A percentile compares a stretch with the other conserved stretches of the same genome.
Evolutionary conservation across 2,329 filamentous ascomycete genomes (phyloP).

Genomic region (Neonectria coccinea): DNA sequence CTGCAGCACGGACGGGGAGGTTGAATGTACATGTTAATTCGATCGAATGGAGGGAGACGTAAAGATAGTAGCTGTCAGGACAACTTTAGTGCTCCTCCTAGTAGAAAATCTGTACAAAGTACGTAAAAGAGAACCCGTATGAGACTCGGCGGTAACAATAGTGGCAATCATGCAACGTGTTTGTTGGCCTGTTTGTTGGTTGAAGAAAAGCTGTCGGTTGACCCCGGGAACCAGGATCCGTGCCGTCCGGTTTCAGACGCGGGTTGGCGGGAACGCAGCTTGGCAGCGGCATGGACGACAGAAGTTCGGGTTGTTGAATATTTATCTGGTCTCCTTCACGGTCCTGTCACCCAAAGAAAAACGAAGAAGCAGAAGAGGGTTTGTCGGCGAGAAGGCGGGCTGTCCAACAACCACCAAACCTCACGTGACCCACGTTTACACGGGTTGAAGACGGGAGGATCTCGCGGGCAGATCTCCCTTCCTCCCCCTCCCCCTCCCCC

Average conservation of each 20-base stretch:
- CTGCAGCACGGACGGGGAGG: background rate
- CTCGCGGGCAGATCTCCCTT: slow-evolving; percentile 10
- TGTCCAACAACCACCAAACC: background rate
- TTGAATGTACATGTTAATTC: background rate
- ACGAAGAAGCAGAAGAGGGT: background rate
- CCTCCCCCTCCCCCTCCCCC: background rate
- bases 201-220: slow-evolving; percentile 10
- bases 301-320: background rate
- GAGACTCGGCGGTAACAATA: background rate
- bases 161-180: slow-evolving; percentile 3
- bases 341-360: background rate
- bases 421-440: slow-evolving; percentile 3
- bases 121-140: slow-evolving; percentile 8
- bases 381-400: background rate
- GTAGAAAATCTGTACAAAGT: background rate
- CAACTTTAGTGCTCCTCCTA: background rate
- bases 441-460: background rate
- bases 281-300: slow-evolving; percentile 6
- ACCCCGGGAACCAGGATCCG: slow-evolving; percentile 4
- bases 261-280: slow-evolving; percentile 4
- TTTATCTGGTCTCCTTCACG: background rate
- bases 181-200: background rate
- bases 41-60: background rate
- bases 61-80: background rate
- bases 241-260: slow-evolving; percentile 8